These are phyloP conservation scores for Pseudocohnilembus persalinus DNA, from an alignment of 169 alveolate species.

Conservation along the genomic window DNA sequence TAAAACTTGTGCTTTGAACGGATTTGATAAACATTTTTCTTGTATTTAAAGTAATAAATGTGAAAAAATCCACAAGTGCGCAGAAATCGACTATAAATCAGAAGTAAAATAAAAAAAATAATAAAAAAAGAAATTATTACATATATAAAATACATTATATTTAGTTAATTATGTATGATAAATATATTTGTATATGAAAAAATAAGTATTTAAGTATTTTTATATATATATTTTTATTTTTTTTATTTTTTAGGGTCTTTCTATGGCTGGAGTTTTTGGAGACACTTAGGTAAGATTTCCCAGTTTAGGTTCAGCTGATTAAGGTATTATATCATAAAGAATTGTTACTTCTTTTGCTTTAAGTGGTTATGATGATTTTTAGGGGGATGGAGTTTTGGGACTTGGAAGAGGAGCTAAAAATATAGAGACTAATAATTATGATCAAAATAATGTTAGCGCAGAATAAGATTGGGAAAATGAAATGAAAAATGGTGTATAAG, in stretches of 20 bases:
- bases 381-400: constrained; percentile 26
- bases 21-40: background rate
- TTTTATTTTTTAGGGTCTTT: background rate
- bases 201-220: too few relatives aligned
- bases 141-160: too few relatives aligned
- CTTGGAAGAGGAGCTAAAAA: constrained; percentile 1
- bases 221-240: too few relatives aligned
- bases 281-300: background rate
- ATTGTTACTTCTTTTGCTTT: constrained; percentile 12
- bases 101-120: background rate
- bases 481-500: background rate
- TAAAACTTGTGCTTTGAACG: too few relatives aligned
- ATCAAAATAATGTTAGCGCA: background rate
- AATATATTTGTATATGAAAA: too few relatives aligned
- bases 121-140: too few relatives aligned
- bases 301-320: background rate
- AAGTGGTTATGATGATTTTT: constrained; percentile 1
- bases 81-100: constrained; percentile 12
- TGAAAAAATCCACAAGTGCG: constrained; percentile 5
- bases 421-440: background rate
- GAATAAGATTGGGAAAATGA: constrained; percentile 8
- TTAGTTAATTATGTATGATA: too few relatives aligned
- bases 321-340: background rate
- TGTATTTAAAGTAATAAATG: background rate
- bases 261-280: constrained; percentile 4